Evolutionary conservation across 2,329 filamentous ascomycete species (phyloP), one percentile per base, ranked within the genome.

Genomic region (Fragosphaeria purpurea): DNA sequence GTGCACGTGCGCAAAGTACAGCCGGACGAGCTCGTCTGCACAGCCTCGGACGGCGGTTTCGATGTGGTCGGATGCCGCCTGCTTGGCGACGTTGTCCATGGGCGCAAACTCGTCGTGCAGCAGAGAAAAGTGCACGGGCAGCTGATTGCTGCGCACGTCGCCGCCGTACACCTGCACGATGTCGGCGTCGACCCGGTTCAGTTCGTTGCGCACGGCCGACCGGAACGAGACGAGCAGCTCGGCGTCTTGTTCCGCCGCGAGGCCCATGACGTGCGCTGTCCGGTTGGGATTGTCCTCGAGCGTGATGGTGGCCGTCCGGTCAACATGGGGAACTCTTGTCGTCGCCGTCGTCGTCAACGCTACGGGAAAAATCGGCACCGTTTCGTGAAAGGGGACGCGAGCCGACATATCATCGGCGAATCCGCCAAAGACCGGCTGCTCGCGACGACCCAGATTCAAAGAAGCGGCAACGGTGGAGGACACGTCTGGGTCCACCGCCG

Each of bases 1-100:
- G 49, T 74, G 72, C 13, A 75, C 65, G 45, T 72, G 66, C 44
- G 63, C 63, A 55, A 74, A 74, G 58, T 68, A 74, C 1, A 74
- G 60, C 3, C 68, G 65, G 12, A 75, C 62, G 5, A 75, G 63
- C 30, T 62, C 61, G 38, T 67, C 64, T 0, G 66, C 67, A 53
- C 71, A 64, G 4, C 65, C 66, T 52, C 61, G 63, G 2, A 73
- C 70, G 33, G 67, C 63, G 7, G 57, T 57, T 57, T 74, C 72
- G 41, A 74, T 73, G 7, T 59, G 60, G 11, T 70, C 63, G 0
- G 72, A 73, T 6, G 70, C 65, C 11, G 58, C 55, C 35, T 62
- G 47, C 50, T 67, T 67, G 22, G 65, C 66, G 6, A 59, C 53
- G 41, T 70, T 64, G 53, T 67, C 71, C 46, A 69, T 63, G 5